Evolutionary conservation across 1,284 basidiomycete genomes (phyloP).

Genomic region (Baeospora myosura): DNA sequence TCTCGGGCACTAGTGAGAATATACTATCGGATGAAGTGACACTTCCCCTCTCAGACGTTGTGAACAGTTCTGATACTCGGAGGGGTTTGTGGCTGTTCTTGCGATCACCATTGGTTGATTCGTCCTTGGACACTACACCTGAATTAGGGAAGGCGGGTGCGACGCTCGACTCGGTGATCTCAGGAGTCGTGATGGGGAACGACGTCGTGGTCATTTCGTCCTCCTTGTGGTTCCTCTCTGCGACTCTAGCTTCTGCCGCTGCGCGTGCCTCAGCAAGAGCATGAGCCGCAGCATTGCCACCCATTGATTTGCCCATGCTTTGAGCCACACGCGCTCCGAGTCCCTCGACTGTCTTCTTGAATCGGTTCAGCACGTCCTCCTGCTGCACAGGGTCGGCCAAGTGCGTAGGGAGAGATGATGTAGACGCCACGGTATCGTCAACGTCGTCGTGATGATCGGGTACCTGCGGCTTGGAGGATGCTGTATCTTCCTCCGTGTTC

Average conservation of each 20-base stretch:
- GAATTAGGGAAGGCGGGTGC: neutral
- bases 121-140: neutral
- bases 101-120: constrained; percentile 2
- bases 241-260: constrained; percentile 63
- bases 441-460: constrained; percentile 8
- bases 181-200: neutral
- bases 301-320: constrained; percentile 56
- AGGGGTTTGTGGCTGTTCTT: constrained; percentile 30
- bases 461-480: constrained; percentile 23
- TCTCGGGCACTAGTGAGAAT: constrained; percentile 6
- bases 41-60: constrained; percentile 15
- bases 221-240: constrained; percentile 48
- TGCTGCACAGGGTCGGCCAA: constrained; percentile 20
- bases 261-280: constrained; percentile 65
- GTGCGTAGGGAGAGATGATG: neutral
- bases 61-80: constrained; percentile 48
- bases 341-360: constrained; percentile 64
- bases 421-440: neutral
- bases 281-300: constrained; percentile 43
- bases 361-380: constrained; percentile 47
- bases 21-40: constrained; percentile 3
- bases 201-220: constrained; percentile 17
- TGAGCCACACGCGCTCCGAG: constrained; percentile 58
- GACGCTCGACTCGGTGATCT: neutral
- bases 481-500: constrained; percentile 15